Evolutionary conservation across 1,139 yeast species (phyloP), one percentile per base, ranked within the genome.

Genomic region (Pichia sp.): DNA sequence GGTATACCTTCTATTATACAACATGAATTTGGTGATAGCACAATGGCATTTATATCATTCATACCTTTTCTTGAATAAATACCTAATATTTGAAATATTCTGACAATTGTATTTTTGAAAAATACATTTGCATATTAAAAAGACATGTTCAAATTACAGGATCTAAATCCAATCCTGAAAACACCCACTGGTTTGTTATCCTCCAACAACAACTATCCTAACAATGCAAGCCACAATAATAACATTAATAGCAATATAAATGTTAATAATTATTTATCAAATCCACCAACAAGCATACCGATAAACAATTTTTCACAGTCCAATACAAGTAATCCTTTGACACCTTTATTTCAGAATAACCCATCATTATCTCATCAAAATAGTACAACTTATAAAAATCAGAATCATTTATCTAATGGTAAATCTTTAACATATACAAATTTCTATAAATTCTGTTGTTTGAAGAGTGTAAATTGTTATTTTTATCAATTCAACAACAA

Each of bases 401-500:
- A 12, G 7, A 32, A 30, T 11, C 37, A 20, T 11, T 42, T 46
- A 3, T 39, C 40, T 28, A 53, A 52, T 30, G 59, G 55, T 2
- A 49, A 52, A 25, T 37, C 46, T 2, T 42, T 46, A n/a, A 56
- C 60, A 1, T 49, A 49, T 20, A 59, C 63, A 20, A 61, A 60
- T 35, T 59, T 54, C 41, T 61, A 59, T 43, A 53, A 50, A 31
- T 55, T 61, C 40, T 60, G 62, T 9, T 37, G 45, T 10, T 39
- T 58, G 28, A 50, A 49, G 22, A 51, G 55, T 42, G 55, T 61
- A 38, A 57, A 58, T 41, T 56, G 61, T 35, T 57, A 49, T 32
- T 60, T 59, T 30, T 59, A 59, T 40, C 64, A 59, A 32, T 45
- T 59, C 11, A 52, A 51, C 34, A 23, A 56, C 43, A 7, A 33